phyloP scores from a whole-genome alignment of 1,284 basidiomycete genomes.

The Schizopora paradoxa region DNA sequence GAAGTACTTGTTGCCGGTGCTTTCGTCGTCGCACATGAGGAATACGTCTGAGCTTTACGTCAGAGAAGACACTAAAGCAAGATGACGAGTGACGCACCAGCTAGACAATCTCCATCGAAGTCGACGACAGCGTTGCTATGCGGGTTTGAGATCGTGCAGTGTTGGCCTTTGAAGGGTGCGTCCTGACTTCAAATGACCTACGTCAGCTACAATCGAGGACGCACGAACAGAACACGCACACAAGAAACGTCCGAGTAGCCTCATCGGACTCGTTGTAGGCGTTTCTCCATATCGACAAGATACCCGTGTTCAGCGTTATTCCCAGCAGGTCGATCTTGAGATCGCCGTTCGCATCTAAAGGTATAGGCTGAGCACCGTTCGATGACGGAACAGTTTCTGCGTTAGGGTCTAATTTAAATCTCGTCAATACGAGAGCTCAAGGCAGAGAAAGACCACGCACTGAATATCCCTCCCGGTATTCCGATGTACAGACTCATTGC shows the following conservation, averaged over 20 bases:
- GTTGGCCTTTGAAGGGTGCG: conserved; percentile 53
- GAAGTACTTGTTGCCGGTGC: conserved; percentile 50
- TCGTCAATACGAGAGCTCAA: conserved; percentile 1
- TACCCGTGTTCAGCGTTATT: conserved; percentile 41
- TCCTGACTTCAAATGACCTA: conserved; percentile 33
- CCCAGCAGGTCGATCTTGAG: conserved; percentile 89
- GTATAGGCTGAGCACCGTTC: conserved; percentile 72
- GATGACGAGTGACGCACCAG: conserved; percentile 45
- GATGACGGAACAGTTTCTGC: conserved; percentile 60
- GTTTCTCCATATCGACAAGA: conserved; percentile 72
- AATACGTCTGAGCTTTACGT: conserved; percentile 65
- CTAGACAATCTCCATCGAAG: conserved; percentile 92
- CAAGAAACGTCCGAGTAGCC: conserved; percentile 48
- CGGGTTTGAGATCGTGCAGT: conserved; percentile 77
- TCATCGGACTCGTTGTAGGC: conserved; percentile 59
- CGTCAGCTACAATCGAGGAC: conserved; percentile 1
- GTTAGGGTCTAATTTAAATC: conserved; percentile 31
- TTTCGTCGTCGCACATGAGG: conserved; percentile 72
- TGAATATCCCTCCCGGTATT: conserved; percentile 56
- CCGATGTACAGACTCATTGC: conserved; percentile 69
- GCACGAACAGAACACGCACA: conserved; percentile 38
- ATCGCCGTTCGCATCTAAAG: conserved; percentile 83
- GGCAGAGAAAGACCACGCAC: conserved; percentile 38
- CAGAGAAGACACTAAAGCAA: conserved; percentile 3
- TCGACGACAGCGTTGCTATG: conserved; percentile 97